Percentiles rank a stretch among this genome's conserved stretches.
Evolutionary conservation across 148 eudicot species (phyloP).

Genomic region (Persicaria tinctoria): DNA sequence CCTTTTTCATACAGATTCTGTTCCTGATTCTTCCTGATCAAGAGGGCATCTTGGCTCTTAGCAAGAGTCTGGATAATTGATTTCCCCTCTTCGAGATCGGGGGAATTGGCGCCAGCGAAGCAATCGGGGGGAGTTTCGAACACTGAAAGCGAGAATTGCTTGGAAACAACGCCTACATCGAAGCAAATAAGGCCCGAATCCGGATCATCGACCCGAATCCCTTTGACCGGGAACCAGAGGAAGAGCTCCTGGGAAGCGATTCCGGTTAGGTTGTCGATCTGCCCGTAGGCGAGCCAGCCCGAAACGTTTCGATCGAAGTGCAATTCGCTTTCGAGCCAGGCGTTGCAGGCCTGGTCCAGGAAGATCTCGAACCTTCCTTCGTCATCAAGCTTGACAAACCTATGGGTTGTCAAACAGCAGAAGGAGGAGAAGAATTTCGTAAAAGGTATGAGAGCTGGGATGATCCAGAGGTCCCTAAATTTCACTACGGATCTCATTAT

Average conservation of each 20-base stretch:
- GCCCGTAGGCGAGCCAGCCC: slow-evolving; percentile 45
- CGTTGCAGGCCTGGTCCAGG: slow-evolving; percentile 54
- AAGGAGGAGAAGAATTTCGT: slow-evolving; percentile 92
- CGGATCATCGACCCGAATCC: slow-evolving; percentile 69
- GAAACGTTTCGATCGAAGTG: slow-evolving; percentile 60
- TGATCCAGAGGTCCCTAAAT: slow-evolving; percentile 98
- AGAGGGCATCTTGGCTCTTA: slow-evolving; percentile 1
- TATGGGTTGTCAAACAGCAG: slow-evolving; percentile 95
- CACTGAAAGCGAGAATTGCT: slow-evolving; percentile 68
- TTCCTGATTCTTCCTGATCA: background rate
- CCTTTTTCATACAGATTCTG: background rate
- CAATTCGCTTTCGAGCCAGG: slow-evolving; percentile 60
- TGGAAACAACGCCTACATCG: slow-evolving; percentile 79
- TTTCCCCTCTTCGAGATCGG: slow-evolving; percentile 18
- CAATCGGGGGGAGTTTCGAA: slow-evolving; percentile 72
- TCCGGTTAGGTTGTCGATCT: slow-evolving; percentile 49
- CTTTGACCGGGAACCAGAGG: slow-evolving; percentile 71
- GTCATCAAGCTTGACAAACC: slow-evolving; percentile 62
- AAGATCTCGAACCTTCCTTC: slow-evolving; percentile 47
- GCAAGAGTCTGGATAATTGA: slow-evolving; percentile 1
- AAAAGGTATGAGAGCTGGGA: slow-evolving; percentile 99
- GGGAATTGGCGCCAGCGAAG: slow-evolving; percentile 30
- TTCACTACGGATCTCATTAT: slow-evolving; percentile 99
- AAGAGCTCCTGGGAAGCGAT: slow-evolving; percentile 73
- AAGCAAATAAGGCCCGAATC: slow-evolving; percentile 83